phyloP scores from a whole-genome alignment of 176 grass and related monocot genomes.

The Phoenix dactylifera region DNA sequence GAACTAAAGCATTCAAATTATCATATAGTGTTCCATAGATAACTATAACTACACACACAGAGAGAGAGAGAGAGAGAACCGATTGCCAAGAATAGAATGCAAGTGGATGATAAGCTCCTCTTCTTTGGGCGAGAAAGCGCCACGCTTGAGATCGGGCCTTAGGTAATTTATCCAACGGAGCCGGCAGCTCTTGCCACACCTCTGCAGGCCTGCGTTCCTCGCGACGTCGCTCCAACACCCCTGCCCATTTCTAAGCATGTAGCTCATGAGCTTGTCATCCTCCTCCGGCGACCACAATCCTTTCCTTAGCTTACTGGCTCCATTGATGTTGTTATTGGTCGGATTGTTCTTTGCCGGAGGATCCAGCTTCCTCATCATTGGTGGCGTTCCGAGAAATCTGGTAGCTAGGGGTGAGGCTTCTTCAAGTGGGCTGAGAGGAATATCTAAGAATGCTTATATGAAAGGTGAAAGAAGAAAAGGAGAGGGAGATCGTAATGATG shows the following conservation, averaged over 20 bases:
- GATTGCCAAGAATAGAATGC: constrained; percentile 91
- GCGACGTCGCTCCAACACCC: constrained; percentile 97
- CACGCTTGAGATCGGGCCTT: constrained; percentile 91
- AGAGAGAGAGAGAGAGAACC: constrained; percentile 24
- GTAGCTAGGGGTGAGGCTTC: neutral
- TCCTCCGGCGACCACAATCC: constrained; percentile 98
- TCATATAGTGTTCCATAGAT: no score
- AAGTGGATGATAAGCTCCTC: constrained; percentile 92
- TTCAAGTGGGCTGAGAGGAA: constrained; percentile 14
- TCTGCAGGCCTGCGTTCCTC: constrained; percentile 79
- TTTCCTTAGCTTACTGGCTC: constrained; percentile 55
- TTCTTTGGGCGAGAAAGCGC: constrained; percentile 90
- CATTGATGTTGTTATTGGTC: constrained; percentile 7
- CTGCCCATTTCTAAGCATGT: constrained; percentile 86
- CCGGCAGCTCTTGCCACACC: constrained; percentile 97
- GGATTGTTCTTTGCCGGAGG: neutral
- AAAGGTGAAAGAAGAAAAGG: constrained; percentile 15
- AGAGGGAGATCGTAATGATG: constrained; percentile 60
- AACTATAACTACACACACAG: neutral
- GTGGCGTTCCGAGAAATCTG: no score
- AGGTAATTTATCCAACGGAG: constrained; percentile 99
- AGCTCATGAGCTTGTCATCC: constrained; percentile 80
- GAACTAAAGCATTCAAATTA: no score
- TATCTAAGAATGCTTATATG: constrained; percentile 7
- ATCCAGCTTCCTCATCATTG: constrained; percentile 75